Base-by-base conservation (phyloP, 345 rosid species). In the Lepidium sativum region DNA sequence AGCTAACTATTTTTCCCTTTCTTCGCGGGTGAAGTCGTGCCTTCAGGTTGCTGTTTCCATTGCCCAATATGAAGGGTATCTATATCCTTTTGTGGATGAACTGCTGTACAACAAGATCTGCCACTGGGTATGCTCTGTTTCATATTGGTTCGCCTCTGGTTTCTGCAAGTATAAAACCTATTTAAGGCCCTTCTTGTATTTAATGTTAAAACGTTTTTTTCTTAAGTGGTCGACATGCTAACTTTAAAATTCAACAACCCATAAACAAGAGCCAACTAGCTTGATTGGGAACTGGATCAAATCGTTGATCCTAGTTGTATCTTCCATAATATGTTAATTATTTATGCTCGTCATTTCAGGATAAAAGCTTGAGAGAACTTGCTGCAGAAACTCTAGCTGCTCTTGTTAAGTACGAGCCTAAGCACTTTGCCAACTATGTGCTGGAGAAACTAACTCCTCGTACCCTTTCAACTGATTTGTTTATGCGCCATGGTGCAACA, bases 1-100 rank as follows among this genome's bases (percentile, higher is more conserved):
- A 51, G 97, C 99, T 23, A 96, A 94, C 71, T 94, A 94, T 81
- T 90, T 94, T 73, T 90, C 99, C 47, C 99, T 94, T 68, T 94
- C 99, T 10, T 90, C 96, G 4, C 88, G 96, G 52, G 75, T 77
- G 58, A 86, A 86, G 71, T 84, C 97, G 76, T 94, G 84, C 71
- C 86, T 86, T 74, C 81, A 78, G 73, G 88, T 88, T 71, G 97
- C 99, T 37, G 86, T 82, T 69, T 78, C 56, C 70, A 81, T 90
- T 80, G 89, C 87, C 39, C 89, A 84, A 14, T 84, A 81, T 75
- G 89, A 94, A 79, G 92, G 96, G 37, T 88, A 87, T 73, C 87
- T 94, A 48, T 76, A 83, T 68, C 86, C 92, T n/a, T 90, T 90
- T 85, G 96, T 80, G 29, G 92, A 90, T 71, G 99, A 94, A 58